These are phyloP conservation scores for Aspergillus sclerotioniger DNA, from an alignment of 495 filamentous ascomycete genomes.

Conservation along the genomic window DNA sequence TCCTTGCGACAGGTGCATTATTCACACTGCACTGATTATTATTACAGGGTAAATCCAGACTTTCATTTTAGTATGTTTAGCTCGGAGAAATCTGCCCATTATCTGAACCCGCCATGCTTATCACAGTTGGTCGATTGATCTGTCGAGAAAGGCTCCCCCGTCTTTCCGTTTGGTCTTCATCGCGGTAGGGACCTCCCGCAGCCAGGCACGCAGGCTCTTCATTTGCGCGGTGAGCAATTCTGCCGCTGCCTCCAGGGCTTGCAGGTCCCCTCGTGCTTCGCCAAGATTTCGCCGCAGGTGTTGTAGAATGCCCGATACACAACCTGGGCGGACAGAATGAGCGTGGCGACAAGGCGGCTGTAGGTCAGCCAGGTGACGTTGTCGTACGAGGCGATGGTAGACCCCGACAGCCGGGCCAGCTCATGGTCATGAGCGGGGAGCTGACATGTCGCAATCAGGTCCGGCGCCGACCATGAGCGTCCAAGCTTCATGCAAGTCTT, in stretches of 20 bases:
- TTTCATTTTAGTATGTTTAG: too few relatives aligned
- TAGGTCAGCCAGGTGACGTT: constrained; percentile 42
- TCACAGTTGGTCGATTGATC: constrained; percentile 16
- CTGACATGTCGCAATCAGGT: constrained; percentile 32
- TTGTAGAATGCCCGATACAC: constrained; percentile 34
- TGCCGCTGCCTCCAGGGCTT: too few relatives aligned
- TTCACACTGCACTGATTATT: too few relatives aligned
- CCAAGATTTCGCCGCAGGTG: constrained; percentile 30
- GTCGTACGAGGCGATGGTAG: constrained; percentile 31
- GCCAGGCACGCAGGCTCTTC: too few relatives aligned
- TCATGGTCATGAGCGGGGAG: constrained; percentile 38
- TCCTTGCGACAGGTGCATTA: too few relatives aligned
- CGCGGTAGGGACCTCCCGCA: too few relatives aligned
- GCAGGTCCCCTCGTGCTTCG: constrained; percentile 22
- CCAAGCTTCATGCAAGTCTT: constrained; percentile 52
- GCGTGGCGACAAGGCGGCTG: constrained; percentile 35
- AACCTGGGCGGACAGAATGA: constrained; percentile 36
- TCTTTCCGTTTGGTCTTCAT: too few relatives aligned
- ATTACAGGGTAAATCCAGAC: too few relatives aligned
- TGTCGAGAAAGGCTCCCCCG: too few relatives aligned
- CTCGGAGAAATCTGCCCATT: too few relatives aligned
- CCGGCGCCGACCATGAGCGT: constrained; percentile 38
- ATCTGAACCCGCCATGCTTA: too few relatives aligned
- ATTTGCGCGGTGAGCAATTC: too few relatives aligned
- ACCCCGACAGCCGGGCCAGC: constrained; percentile 33